Evolutionary conservation across 805 yeast genomes (phyloP).

Genomic region (Jamesozyma lodderae): DNA sequence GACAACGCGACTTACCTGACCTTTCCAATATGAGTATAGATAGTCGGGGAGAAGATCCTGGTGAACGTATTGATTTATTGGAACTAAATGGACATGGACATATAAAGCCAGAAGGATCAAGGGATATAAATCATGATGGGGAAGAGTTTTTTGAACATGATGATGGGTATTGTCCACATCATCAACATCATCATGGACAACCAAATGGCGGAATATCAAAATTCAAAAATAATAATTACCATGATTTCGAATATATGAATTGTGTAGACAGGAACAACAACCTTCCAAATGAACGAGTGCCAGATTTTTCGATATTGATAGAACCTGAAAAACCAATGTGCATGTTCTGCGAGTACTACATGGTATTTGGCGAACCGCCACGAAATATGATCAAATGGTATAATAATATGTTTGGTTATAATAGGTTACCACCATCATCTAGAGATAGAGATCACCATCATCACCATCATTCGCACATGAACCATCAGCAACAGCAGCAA

Average conservation of each 20-base stretch:
- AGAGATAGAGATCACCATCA: constrained; percentile 8
- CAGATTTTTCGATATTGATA: constrained; percentile 21
- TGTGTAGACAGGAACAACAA: too few species aligned
- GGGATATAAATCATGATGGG: too few species aligned
- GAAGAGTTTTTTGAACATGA: constrained; percentile 5
- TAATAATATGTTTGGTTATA: constrained; percentile 28
- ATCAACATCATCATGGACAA: constrained; percentile 5
- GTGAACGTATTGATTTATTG: neutral
- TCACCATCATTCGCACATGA: constrained; percentile 3
- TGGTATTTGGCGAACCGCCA: constrained; percentile 43
- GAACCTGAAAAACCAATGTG: constrained; percentile 29
- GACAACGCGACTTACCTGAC: neutral
- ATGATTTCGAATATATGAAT: constrained; percentile 14
- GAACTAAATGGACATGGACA: neutral
- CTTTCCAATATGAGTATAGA: too few species aligned
- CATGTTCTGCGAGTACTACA: constrained; percentile 45
- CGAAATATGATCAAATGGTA: constrained; percentile 43
- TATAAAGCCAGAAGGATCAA: neutral
- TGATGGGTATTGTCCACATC: constrained; percentile 10
- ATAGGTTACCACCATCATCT: constrained; percentile 12
- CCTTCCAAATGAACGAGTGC: constrained; percentile 6
- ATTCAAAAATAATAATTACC: constrained; percentile 11
- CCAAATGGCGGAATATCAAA: constrained; percentile 4
- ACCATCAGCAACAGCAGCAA: constrained; percentile 4
- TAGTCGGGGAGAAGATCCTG: constrained; percentile 4